phyloP scores from a whole-genome alignment of 805 yeast species.

The Scheffersomyces ergatensis region DNA sequence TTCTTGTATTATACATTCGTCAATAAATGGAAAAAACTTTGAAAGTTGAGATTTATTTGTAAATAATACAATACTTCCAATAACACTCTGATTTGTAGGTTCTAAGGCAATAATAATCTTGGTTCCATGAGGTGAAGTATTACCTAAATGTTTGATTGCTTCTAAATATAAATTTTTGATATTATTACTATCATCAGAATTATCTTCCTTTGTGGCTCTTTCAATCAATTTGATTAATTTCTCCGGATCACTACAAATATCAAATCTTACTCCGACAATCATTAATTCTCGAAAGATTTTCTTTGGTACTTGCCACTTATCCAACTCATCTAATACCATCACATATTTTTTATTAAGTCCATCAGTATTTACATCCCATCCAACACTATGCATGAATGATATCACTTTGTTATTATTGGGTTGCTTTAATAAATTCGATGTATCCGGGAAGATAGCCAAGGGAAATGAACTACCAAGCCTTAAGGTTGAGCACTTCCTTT shows the following conservation, averaged over 20 bases:
- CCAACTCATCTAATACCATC: constrained; percentile 41
- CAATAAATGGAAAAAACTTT: constrained; percentile 51
- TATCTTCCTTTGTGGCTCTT: constrained; percentile 11
- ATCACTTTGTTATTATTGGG: constrained; percentile 19
- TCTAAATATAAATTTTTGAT: constrained; percentile 29
- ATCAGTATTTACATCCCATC: constrained; percentile 32
- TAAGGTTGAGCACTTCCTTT: constrained; percentile 37
- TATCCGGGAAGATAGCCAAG: constrained; percentile 32
- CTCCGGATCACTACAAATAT: constrained; percentile 44
- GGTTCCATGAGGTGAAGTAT: constrained; percentile 29
- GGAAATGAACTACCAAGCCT: constrained; percentile 50
- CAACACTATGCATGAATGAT: constrained; percentile 36
- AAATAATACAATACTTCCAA: constrained; percentile 51
- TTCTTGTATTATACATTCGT: constrained; percentile 26
- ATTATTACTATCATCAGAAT: constrained; percentile 1
- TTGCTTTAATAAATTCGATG: constrained; percentile 12
- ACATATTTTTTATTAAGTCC: constrained; percentile 21
- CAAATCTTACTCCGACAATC: constrained; percentile 57
- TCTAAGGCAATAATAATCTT: constrained; percentile 53
- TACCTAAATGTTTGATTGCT: constrained; percentile 29
- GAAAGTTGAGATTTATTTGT: constrained; percentile 45
- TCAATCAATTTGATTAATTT: constrained; percentile 42
- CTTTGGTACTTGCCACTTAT: constrained; percentile 52
- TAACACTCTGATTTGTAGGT: constrained; percentile 49
- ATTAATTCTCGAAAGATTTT: constrained; percentile 53